A percentile compares a stretch with the other conserved stretches of the same genome.
Conservation (phyloP, 345 rosid genomes). For the Linum lewisii region DNA sequence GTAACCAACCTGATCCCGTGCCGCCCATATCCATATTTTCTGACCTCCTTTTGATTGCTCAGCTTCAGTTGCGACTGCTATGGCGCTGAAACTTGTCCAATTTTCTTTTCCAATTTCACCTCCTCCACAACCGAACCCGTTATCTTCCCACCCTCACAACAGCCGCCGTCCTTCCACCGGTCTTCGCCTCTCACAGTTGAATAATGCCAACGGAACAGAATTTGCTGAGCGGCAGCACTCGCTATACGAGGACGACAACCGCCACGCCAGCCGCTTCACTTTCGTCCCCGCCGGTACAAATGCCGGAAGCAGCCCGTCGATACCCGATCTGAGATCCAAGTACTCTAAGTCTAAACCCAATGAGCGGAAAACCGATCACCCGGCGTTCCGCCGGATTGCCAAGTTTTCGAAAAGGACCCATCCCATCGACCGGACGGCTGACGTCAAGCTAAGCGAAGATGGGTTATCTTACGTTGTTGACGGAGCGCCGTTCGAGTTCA, state of each 20-base stretch:
- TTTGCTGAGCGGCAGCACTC: constrained; percentile 54
- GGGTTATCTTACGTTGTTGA: constrained; percentile 65
- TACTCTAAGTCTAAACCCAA: constrained; percentile 65
- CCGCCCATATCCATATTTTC: too few relatives aligned
- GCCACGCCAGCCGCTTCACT: constrained; percentile 57
- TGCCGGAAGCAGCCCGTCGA: constrained; percentile 34
- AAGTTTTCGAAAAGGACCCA: constrained; percentile 19
- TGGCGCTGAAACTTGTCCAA: too few relatives aligned
- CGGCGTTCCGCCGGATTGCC: constrained; percentile 29
- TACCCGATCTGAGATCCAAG: constrained; percentile 72
- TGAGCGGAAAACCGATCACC: constrained; percentile 21
- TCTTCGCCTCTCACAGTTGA: too few relatives aligned
- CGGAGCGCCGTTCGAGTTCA: constrained; percentile 90
- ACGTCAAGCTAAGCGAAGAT: constrained; percentile 42
- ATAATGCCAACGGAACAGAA: neutral
- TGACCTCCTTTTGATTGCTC: too few relatives aligned
- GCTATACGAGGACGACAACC: constrained; percentile 56
- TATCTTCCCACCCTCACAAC: too few relatives aligned
- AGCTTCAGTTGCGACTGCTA: too few relatives aligned
- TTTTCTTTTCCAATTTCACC: too few relatives aligned
- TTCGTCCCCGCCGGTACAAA: constrained; percentile 19
- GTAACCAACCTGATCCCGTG: too few relatives aligned
- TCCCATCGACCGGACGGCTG: constrained; percentile 28
- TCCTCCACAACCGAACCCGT: too few relatives aligned
- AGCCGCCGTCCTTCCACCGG: too few relatives aligned